Percentiles rank a stretch among this genome's conserved stretches.
phyloP scores from a whole-genome alignment of 805 yeast genomes.

The Kuraishia ogatae region DNA sequence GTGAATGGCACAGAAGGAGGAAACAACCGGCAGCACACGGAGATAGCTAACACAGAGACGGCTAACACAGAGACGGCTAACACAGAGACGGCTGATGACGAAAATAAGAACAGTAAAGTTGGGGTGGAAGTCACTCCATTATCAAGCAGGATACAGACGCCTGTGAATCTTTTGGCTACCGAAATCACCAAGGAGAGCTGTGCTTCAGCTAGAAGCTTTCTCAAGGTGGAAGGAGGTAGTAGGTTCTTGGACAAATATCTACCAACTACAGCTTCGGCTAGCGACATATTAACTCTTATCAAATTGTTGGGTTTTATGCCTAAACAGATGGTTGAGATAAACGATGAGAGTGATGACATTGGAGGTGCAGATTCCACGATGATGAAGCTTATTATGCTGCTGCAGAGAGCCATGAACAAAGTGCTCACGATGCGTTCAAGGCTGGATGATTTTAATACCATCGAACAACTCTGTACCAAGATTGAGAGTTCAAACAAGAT shows the following conservation, averaged over 20 bases:
- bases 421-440: constrained; percentile 50
- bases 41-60: too few species aligned
- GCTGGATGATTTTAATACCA: constrained; percentile 40
- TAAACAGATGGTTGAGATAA: constrained; percentile 9
- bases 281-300: constrained; percentile 48
- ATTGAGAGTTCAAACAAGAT: constrained; percentile 51
- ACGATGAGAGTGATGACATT: constrained; percentile 14
- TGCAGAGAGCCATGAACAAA: constrained; percentile 58
- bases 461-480: constrained; percentile 49
- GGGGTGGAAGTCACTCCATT: neutral
- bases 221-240: constrained; percentile 53
- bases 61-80: too few species aligned
- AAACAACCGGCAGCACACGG: neutral
- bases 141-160: neutral
- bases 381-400: constrained; percentile 36
- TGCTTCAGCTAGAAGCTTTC: constrained; percentile 36
- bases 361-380: constrained; percentile 33
- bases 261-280: constrained; percentile 50
- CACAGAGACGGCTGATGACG: too few species aligned
- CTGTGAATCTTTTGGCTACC: neutral
- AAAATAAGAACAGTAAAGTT: too few species aligned
- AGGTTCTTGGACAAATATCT: constrained; percentile 53
- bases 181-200: constrained; percentile 26
- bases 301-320: constrained; percentile 51
- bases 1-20: neutral